These are phyloP conservation scores for Lyophyllum decastes DNA, from an alignment of 768 basidiomycete genomes.

Conservation along the genomic window DNA sequence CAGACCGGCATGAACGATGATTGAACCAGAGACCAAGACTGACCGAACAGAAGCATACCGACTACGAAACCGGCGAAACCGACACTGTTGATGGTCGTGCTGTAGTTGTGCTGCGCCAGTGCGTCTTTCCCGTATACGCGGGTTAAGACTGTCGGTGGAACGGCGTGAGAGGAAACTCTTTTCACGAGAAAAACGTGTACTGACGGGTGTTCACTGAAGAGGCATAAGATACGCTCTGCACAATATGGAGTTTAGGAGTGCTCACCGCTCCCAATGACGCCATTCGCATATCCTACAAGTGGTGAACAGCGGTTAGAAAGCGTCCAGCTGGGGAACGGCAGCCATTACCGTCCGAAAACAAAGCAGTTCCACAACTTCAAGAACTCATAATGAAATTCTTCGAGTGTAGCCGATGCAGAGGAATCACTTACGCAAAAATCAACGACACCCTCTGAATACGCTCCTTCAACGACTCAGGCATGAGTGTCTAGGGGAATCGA, in stretches of 20 bases:
- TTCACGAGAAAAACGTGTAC: too few relatives aligned
- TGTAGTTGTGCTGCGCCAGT: slow-evolving; percentile 57
- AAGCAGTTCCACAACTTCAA: too few relatives aligned
- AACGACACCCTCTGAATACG: slow-evolving; percentile 11
- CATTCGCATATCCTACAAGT: slow-evolving; percentile 73
- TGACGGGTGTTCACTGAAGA: too few relatives aligned
- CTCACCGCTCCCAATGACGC: slow-evolving; percentile 74
- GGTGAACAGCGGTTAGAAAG: background rate
- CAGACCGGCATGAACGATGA: background rate
- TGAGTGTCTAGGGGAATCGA: background rate
- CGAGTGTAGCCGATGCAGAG: background rate
- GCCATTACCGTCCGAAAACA: too few relatives aligned
- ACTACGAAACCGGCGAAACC: slow-evolving; percentile 83
- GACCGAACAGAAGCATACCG: slow-evolving; percentile 79
- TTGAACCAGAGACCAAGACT: background rate
- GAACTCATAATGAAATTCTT: background rate
- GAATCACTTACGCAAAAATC: slow-evolving; percentile 15
- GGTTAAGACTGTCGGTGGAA: slow-evolving; percentile 53
- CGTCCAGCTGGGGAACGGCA: too few relatives aligned
- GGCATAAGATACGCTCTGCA: background rate
- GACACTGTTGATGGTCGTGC: slow-evolving; percentile 62
- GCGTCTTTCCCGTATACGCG: slow-evolving; percentile 65
- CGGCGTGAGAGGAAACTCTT: background rate
- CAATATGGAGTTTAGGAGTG: slow-evolving; percentile 11
- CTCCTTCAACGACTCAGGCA: slow-evolving; percentile 1